Evolutionary conservation across 2,329 filamentous ascomycete genomes (phyloP), one percentile per base, ranked within the genome.

Genomic region (Colletotrichum horii): DNA sequence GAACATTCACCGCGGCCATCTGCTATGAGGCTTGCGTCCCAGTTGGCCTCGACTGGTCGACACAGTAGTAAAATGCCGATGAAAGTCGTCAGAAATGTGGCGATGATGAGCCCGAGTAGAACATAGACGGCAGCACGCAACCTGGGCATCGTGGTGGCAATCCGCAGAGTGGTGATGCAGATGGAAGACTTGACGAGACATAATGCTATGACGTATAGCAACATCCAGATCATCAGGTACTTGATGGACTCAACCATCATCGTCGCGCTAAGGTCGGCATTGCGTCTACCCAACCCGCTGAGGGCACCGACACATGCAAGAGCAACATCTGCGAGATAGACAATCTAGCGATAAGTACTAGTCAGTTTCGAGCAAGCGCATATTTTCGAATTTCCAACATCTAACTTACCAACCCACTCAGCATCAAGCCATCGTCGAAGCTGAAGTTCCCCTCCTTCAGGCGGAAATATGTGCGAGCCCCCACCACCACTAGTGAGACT

Each of bases 161-260:
- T 85, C 3, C 85, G 79, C n/a, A 83, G 80, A 0, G 84, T 82
- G 28, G 80, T 82, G 22, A 82, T 79, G 61, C 85, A 85, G 79
- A 80, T 82, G 16, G 84, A 85, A 24, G 83, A 82, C 60, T 81
- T 81, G 76, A 81, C 75, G 11, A 78, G 62, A n/a, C 78, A 76
- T 14, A 81, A 22, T 2, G 73, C 75, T 16, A 56, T 48, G 19
- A 81, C 78, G 58, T 81, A 81, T 6, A 79, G 74, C 48, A 81
- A 58, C 71, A 81, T 80, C 79, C 80, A 81, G 16, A 81, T 74
- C 66, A 79, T 80, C 26, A 80, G 70, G 34, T 77, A 79, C 71
- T 80, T 80, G 58, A 76, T 75, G 58, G 79, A 71, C 32, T 70
- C 71, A n/a, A 64, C 58, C 38, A 43, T 64, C 71, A 70, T 74